Evolutionary conservation across 1,284 basidiomycete genomes (phyloP).

Genomic region (Moesziomyces globuligerus): DNA sequence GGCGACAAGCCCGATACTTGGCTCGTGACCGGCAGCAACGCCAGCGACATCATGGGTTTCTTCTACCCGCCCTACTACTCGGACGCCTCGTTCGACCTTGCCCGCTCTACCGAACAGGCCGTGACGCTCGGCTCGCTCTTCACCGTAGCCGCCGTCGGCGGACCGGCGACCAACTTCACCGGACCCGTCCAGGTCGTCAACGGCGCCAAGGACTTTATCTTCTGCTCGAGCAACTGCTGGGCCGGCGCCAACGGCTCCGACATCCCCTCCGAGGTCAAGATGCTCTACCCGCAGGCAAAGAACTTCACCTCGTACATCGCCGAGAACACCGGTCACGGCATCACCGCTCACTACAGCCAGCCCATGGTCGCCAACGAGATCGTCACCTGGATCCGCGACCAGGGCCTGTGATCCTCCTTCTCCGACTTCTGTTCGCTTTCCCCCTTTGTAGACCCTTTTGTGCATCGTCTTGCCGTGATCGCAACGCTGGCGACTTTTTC

Average conservation of each 20-base stretch:
- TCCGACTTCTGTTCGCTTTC: neutral
- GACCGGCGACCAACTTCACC: constrained; percentile 58
- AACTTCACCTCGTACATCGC: constrained; percentile 45
- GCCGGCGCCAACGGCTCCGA: constrained; percentile 45
- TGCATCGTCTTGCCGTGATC: neutral
- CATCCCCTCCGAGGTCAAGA: constrained; percentile 24
- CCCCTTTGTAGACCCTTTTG: too few species aligned
- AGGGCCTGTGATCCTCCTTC: constrained; percentile 16
- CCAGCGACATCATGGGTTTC: constrained; percentile 67
- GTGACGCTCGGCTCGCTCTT: constrained; percentile 67
- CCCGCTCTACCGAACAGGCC: constrained; percentile 57
- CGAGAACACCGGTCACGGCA: constrained; percentile 46
- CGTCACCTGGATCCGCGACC: constrained; percentile 26
- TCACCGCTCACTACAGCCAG: constrained; percentile 36
- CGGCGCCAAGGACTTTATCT: constrained; percentile 68
- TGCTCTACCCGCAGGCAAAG: constrained; percentile 37
- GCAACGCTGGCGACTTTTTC: too few species aligned
- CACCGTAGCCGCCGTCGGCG: constrained; percentile 52
- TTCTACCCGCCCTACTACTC: constrained; percentile 69
- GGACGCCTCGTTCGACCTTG: constrained; percentile 45
- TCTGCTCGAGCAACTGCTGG: constrained; percentile 62
- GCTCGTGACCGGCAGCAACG: constrained; percentile 60
- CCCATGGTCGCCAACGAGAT: constrained; percentile 30
- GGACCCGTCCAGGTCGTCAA: constrained; percentile 68
- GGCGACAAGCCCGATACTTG: constrained; percentile 35